phyloP scores from a whole-genome alignment of 1,284 basidiomycete genomes.

The Ceratobasidium sp. region DNA sequence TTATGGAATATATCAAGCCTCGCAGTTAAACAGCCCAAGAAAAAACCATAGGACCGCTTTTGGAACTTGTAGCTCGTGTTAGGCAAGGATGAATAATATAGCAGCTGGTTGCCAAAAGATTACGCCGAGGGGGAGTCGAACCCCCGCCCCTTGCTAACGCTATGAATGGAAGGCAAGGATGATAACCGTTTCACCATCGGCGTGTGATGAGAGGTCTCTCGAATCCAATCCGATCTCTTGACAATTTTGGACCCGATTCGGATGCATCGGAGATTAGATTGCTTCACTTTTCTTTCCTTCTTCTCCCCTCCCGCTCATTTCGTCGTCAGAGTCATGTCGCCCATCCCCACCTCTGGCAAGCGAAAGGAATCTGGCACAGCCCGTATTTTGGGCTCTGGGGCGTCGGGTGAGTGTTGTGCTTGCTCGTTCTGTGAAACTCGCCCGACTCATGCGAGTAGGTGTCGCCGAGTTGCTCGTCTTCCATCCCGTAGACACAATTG shows the following conservation, averaged over 20 bases:
- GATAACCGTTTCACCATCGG: conserved; percentile 80
- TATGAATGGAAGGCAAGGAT: conserved; percentile 79
- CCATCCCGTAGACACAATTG: conserved; percentile 95
- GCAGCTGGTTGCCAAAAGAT: not conserved
- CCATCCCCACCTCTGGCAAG: conserved; percentile 59
- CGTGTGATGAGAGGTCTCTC: conserved; percentile 55
- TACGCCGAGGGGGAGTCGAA: conserved; percentile 37
- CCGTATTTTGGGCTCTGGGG: conserved; percentile 91
- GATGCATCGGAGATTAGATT: conserved; percentile 41
- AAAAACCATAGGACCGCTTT: no score
- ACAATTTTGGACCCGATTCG: not conserved
- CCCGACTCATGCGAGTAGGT: conserved; percentile 64
- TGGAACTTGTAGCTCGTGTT: no score
- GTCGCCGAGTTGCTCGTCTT: conserved; percentile 94
- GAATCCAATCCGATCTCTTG: no score
- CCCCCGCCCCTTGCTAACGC: conserved; percentile 32
- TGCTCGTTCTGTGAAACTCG: not conserved
- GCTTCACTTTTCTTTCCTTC: conserved; percentile 31
- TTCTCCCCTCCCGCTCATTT: not conserved
- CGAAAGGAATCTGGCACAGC: conserved; percentile 92
- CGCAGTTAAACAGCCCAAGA: no score
- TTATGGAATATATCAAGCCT: no score
- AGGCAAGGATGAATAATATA: no score
- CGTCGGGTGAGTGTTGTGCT: conserved; percentile 76
- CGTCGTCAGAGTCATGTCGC: conserved; percentile 18